These are phyloP conservation scores for Rosellinia necatrix DNA, from an alignment of 2,329 filamentous ascomycete genomes.

Conservation along the genomic window DNA sequence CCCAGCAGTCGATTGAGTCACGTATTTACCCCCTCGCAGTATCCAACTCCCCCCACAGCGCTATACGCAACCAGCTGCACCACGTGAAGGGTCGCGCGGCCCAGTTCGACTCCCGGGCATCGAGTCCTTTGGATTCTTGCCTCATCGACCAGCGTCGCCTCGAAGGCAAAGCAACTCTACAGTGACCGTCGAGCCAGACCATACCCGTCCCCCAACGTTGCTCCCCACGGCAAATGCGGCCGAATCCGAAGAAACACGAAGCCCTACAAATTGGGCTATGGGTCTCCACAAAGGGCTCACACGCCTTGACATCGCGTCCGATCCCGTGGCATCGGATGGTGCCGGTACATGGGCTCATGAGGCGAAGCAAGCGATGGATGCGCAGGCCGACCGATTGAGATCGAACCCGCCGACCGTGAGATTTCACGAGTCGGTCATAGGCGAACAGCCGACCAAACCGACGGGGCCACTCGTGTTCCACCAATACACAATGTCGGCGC, in stretches of 20 bases:
- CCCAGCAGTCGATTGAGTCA: slow-evolving; percentile 76
- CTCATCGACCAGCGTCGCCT: slow-evolving; percentile 65
- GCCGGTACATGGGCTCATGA: slow-evolving; percentile 63
- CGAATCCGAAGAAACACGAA: slow-evolving; percentile 53
- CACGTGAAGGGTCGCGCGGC: slow-evolving; percentile 57
- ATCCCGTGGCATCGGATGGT: slow-evolving; percentile 55
- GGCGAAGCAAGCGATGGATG: slow-evolving; percentile 58
- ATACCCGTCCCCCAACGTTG: slow-evolving; percentile 44
- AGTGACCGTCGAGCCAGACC: slow-evolving; percentile 72
- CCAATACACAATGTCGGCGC: slow-evolving; percentile 65
- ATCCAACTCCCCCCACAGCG: slow-evolving; percentile 56
- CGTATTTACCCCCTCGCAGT: slow-evolving; percentile 70
- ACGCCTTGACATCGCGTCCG: slow-evolving; percentile 64
- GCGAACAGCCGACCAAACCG: slow-evolving; percentile 32
- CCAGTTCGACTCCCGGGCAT: slow-evolving; percentile 81
- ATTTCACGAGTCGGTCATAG: slow-evolving; percentile 55
- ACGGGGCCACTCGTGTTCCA: slow-evolving; percentile 45
- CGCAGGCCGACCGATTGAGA: slow-evolving; percentile 57
- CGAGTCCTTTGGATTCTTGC: slow-evolving; percentile 84
- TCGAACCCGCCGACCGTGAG: slow-evolving; percentile 54
- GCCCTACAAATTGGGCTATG: slow-evolving; percentile 65
- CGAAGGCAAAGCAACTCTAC: slow-evolving; percentile 71
- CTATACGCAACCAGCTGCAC: slow-evolving; percentile 53
- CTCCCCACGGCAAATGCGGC: slow-evolving; percentile 40
- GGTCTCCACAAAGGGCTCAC: slow-evolving; percentile 69